Conservation (phyloP, 73 alveolate species). For the Paramecium octaurelia region DNA sequence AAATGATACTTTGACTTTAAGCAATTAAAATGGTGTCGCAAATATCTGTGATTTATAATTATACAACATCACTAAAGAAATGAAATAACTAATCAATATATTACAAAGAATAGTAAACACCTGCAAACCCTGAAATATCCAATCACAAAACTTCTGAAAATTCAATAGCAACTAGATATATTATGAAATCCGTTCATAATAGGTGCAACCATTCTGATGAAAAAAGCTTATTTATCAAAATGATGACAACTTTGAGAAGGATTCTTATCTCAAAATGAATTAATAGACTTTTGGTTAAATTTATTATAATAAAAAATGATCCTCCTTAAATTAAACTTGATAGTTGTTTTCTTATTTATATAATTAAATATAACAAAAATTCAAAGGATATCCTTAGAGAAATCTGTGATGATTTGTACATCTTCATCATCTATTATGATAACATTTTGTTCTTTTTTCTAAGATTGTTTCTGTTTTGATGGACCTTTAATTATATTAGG, state of each 20-base stretch:
- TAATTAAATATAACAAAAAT: no score
- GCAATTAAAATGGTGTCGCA: no score
- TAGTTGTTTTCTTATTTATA: no score
- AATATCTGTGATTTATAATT: no score
- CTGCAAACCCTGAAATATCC: no score
- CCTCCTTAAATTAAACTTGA: no score
- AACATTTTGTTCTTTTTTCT: neutral
- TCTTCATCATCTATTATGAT: neutral
- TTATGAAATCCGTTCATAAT: neutral
- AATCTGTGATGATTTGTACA: neutral
- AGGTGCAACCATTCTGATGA: neutral
- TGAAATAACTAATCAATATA: no score
- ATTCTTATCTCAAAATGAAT: neutral
- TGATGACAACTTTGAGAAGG: neutral
- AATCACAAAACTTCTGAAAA: neutral
- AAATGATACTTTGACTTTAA: no score
- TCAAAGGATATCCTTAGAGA: neutral
- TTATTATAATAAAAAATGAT: no score
- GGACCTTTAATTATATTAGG: neutral
- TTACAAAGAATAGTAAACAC: no score
- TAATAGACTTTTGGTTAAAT: no score
- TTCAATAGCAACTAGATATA: neutral
- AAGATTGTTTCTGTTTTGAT: neutral
- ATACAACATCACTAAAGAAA: no score
- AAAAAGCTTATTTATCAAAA: neutral